Evolutionary conservation across 805 yeast genomes (phyloP).

Genomic region (Yarrowia deformans): DNA sequence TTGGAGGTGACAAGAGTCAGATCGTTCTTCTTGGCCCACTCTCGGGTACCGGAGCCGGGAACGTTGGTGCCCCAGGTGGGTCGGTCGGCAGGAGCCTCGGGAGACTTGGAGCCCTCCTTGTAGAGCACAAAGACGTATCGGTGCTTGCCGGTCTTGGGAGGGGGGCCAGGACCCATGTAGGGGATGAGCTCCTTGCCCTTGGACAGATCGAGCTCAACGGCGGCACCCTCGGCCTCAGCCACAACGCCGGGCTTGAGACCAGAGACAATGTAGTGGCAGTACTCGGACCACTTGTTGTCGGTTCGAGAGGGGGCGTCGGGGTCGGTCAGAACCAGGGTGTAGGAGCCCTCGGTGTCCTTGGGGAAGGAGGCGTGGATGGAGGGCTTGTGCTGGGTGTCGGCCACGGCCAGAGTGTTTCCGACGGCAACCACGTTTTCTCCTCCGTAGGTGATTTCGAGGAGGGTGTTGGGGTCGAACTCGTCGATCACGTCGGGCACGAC

Average conservation of each 20-base stretch:
- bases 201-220: slow-evolving; percentile 43
- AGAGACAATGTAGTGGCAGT: slow-evolving; percentile 70
- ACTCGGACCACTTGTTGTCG: slow-evolving; percentile 90
- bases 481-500: slow-evolving; percentile 56
- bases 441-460: slow-evolving; percentile 71
- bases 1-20: slow-evolving; percentile 72
- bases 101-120: slow-evolving; percentile 60
- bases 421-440: slow-evolving; percentile 67
- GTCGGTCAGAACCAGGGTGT: slow-evolving; percentile 82
- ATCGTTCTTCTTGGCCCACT: slow-evolving; percentile 72
- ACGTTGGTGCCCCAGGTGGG: slow-evolving; percentile 87
- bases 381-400: slow-evolving; percentile 74
- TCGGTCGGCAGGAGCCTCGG: slow-evolving; percentile 58
- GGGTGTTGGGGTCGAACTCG: slow-evolving; percentile 47
- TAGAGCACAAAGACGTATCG: slow-evolving; percentile 81
- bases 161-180: slow-evolving; percentile 91
- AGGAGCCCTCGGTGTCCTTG: slow-evolving; percentile 60
- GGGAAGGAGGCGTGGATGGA: slow-evolving; percentile 67
- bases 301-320: slow-evolving; percentile 91
- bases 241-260: slow-evolving; percentile 50
- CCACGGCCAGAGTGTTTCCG: slow-evolving; percentile 74
- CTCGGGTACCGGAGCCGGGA: slow-evolving; percentile 78
- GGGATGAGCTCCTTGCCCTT: slow-evolving; percentile 49
- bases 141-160: slow-evolving; percentile 83
- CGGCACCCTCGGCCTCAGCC: slow-evolving; percentile 45